Percentiles rank a stretch among this genome's conserved stretches.
Conservation (phyloP, 257 asterid species). For the Capsicum chinense region DNA sequence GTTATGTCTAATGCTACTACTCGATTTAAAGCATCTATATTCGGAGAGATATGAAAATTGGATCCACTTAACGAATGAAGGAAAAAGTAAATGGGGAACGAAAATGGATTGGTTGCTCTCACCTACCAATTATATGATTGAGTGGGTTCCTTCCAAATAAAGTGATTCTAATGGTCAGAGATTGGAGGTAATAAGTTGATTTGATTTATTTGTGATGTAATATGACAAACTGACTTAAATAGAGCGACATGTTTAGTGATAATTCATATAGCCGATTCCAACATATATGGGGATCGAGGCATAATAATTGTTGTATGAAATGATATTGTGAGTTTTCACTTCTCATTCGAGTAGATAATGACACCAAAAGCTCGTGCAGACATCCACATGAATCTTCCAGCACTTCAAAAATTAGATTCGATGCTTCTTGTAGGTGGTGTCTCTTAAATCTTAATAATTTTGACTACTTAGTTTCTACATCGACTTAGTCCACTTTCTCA, state of each 20-base stretch:
- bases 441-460: no score
- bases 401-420: conserved; percentile 79
- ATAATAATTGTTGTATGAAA: background rate
- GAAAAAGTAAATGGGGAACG: conserved; percentile 67
- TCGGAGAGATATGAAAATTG: conserved; percentile 96
- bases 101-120: conserved; percentile 95
- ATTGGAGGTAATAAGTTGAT: conserved; percentile 59
- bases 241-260: background rate
- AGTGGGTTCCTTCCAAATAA: conserved; percentile 85
- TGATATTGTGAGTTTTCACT: conserved; percentile 8
- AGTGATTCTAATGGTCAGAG: conserved; percentile 65
- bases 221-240: background rate
- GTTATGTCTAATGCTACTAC: background rate
- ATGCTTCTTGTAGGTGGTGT: conserved; percentile 69
- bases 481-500: no score
- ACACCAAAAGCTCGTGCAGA: conserved; percentile 87
- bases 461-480: no score
- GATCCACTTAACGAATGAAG: conserved; percentile 83
- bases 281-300: background rate
- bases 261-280: background rate
- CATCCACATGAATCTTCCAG: conserved; percentile 90
- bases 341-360: conserved; percentile 66
- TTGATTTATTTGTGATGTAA: background rate
- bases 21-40: conserved; percentile 66
- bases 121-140: conserved; percentile 85